phyloP scores from a whole-genome alignment of 352 stramenopile genomes.

The Pythium oligandrum region DNA sequence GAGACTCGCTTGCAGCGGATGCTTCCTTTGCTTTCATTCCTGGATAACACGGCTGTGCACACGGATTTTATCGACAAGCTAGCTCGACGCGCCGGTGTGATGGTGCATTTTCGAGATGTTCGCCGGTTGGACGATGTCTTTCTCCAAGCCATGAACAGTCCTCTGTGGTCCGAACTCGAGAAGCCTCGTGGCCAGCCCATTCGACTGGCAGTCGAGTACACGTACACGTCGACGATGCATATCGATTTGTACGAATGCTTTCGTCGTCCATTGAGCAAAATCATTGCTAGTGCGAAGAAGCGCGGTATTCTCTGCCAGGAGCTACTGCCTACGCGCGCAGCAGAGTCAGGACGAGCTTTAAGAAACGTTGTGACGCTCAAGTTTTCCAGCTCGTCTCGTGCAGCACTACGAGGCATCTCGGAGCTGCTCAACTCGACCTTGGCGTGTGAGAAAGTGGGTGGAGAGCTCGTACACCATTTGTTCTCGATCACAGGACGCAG shows the following conservation, averaged over 20 bases:
- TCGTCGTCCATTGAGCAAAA: slow-evolving; percentile 4
- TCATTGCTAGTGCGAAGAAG: slow-evolving; percentile 5
- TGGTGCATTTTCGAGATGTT: slow-evolving; percentile 15
- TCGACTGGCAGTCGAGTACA: slow-evolving; percentile 20
- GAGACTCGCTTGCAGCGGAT: slow-evolving; percentile 13
- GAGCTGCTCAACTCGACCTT: slow-evolving; percentile 11
- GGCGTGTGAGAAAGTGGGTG: slow-evolving; percentile 12
- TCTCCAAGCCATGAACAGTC: slow-evolving; percentile 5
- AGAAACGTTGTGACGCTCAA: slow-evolving; percentile 26
- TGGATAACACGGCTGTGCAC: slow-evolving; percentile 16
- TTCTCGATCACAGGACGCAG: slow-evolving; percentile 10
- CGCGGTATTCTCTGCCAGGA: slow-evolving; percentile 10
- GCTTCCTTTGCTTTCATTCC: slow-evolving; percentile 15
- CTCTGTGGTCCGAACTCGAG: slow-evolving; percentile 14
- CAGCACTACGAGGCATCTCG: slow-evolving; percentile 11
- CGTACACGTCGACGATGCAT: slow-evolving; percentile 17
- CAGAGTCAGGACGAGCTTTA: slow-evolving; percentile 1
- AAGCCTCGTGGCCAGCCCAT: slow-evolving; percentile 21
- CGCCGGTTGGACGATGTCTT: slow-evolving; percentile 7
- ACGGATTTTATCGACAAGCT: slow-evolving; percentile 19
- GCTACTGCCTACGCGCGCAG: slow-evolving; percentile 4
- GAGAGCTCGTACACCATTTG: slow-evolving; percentile 5
- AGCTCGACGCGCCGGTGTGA: slow-evolving; percentile 15
- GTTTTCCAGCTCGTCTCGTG: slow-evolving; percentile 9
- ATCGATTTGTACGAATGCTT: slow-evolving; percentile 12